phyloP scores from a whole-genome alignment of 1,139 yeast species.

The Magnusiomyces fungicola region DNA sequence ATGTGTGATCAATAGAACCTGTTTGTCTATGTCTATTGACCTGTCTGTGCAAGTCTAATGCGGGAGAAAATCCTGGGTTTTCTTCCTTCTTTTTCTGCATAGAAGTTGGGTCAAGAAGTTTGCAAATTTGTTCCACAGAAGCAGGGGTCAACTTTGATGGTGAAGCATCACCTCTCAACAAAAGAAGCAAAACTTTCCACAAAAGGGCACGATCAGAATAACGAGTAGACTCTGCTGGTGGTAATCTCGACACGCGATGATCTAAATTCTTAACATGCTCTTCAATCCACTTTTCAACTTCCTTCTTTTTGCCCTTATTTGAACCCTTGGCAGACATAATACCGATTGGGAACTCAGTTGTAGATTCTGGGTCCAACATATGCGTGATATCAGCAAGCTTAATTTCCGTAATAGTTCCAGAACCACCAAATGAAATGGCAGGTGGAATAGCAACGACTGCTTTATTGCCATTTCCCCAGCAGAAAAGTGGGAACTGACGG shows the following conservation, averaged over 20 bases:
- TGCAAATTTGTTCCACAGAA: constrained; percentile 11
- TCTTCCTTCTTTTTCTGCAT: constrained; percentile 17
- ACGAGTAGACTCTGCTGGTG: constrained; percentile 15
- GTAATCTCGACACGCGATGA: constrained; percentile 14
- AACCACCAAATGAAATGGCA: constrained; percentile 28
- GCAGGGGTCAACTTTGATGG: constrained; percentile 13
- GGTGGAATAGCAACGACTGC: constrained; percentile 43
- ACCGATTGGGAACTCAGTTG: constrained; percentile 56
- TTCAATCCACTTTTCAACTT: constrained; percentile 53
- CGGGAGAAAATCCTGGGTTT: constrained; percentile 13
- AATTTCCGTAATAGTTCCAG: constrained; percentile 25
- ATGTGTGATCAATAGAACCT: constrained; percentile 15
- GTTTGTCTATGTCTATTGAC: constrained; percentile 10
- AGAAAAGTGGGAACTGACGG: constrained; percentile 72
- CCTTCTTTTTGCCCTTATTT: constrained; percentile 50
- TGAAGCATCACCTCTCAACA: constrained; percentile 24
- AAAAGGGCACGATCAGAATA: constrained; percentile 22
- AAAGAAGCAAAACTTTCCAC: constrained; percentile 28
- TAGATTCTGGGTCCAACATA: constrained; percentile 29
- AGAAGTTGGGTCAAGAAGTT: constrained; percentile 13
- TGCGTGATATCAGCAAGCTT: constrained; percentile 26
- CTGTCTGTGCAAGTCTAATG: constrained; percentile 15
- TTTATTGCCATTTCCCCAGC: constrained; percentile 53
- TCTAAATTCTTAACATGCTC: constrained; percentile 15
- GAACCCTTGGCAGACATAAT: constrained; percentile 35